Evolutionary conservation across 1,284 basidiomycete genomes (phyloP), one percentile per base, ranked within the genome.

Genomic region (Ganoderma meredithae): DNA sequence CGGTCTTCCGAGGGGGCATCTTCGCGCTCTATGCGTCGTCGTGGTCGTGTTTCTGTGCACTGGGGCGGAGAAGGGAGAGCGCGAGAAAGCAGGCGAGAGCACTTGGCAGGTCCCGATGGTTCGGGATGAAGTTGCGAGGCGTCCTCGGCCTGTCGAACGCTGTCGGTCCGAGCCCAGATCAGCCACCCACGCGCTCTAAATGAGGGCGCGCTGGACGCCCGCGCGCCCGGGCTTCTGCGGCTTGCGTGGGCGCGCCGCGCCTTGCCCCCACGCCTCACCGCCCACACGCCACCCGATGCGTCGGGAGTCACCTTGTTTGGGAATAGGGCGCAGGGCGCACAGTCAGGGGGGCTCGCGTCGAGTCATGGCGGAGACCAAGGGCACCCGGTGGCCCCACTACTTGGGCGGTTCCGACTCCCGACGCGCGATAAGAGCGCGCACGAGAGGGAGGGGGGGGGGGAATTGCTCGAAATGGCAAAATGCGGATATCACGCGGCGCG

Each of bases 1-100:
- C 63, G 70, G 80, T 81, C 76, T 79, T 81, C 55, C 79, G 70
- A 12, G 79, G 78, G 43, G 79, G 77, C 80, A 79, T 80, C 8
- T 58, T 43, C 43, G 7, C 19, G n/a, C 1, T 19, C 8, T 55
- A 27, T 15, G 27, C 31, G 52, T 55, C 40, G 39, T 60, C 41
- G 15, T 13, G 33, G 22, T 62, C 60, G 39, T 62, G 63, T 31
- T 58, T 58, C 22, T 44, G 52, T 13, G n/a, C n/a, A n/a, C n/a
- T n/a, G n/a, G n/a, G n/a, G n/a, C n/a, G n/a, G n/a, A n/a, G n/a
- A n/a, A n/a, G n/a, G n/a, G n/a, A n/a, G n/a, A n/a, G n/a, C n/a
- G n/a, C n/a, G n/a, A n/a, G n/a, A n/a, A n/a, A n/a, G n/a, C n/a
- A n/a, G n/a, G n/a, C n/a, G n/a, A n/a, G n/a, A n/a, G n/a, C n/a